Conservation (phyloP, 176 grass and related monocot genomes). For the Hyparrhenia diplandra region DNA sequence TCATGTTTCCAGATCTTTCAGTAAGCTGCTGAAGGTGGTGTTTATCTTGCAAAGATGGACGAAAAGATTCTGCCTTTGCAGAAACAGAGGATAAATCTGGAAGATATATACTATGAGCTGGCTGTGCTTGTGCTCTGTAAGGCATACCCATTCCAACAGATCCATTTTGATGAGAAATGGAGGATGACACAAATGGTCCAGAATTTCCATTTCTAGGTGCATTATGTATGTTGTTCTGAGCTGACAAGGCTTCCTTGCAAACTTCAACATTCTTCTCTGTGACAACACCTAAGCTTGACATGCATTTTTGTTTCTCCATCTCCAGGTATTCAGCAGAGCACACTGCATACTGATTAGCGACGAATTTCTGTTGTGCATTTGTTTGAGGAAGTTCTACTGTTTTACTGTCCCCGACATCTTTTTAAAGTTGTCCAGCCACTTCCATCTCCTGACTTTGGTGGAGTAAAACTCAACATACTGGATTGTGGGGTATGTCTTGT, state of each 20-base stretch:
- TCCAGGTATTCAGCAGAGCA: conserved; percentile 22
- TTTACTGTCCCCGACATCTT: conserved; percentile 34
- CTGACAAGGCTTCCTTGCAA: conserved; percentile 17
- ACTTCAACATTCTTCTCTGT: conserved; percentile 28
- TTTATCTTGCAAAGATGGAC: conserved; percentile 31
- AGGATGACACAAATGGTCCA: conserved; percentile 17
- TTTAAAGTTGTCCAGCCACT: conserved; percentile 8
- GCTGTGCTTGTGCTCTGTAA: conserved; percentile 25
- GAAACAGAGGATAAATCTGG: conserved; percentile 30
- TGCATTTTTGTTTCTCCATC: conserved; percentile 29
- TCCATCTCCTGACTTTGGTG: conserved; percentile 24
- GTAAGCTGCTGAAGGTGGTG: conserved; percentile 23
- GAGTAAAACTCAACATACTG: conserved; percentile 29
- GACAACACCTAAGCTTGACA: conserved; percentile 6
- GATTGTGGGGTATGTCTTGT: conserved; percentile 20
- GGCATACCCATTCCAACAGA: conserved; percentile 7
- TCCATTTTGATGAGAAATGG: conserved; percentile 34
- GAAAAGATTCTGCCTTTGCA: conserved; percentile 20
- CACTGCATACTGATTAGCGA: neutral
- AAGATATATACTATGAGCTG: conserved; percentile 19
- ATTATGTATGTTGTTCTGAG: conserved; percentile 21
- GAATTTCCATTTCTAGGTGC: conserved; percentile 23
- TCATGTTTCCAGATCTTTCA: conserved; percentile 41
- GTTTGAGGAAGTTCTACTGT: conserved; percentile 25
- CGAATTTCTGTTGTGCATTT: conserved; percentile 16